phyloP scores from a whole-genome alignment of 768 basidiomycete species.

The Pulveroboletus sp. region DNA sequence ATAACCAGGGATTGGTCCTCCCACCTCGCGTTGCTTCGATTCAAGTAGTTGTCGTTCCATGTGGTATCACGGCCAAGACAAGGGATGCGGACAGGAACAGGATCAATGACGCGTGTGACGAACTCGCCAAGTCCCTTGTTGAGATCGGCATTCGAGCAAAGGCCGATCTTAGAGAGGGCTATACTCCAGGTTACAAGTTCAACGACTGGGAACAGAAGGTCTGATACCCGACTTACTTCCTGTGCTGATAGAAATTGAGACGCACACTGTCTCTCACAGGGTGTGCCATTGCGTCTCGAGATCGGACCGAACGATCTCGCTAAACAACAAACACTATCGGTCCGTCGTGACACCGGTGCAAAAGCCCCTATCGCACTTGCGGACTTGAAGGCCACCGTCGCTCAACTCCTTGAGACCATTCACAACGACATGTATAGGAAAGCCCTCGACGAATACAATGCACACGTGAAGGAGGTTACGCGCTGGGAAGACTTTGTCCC shows the following conservation, averaged over 20 bases:
- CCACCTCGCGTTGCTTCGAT: slow-evolving; percentile 95
- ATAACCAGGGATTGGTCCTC: slow-evolving; percentile 94
- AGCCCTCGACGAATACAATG: slow-evolving; percentile 70
- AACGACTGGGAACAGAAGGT: slow-evolving; percentile 99
- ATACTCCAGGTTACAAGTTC: slow-evolving; percentile 99
- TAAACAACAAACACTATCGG: slow-evolving; percentile 74
- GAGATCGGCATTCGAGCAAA: slow-evolving; percentile 75
- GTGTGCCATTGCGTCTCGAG: slow-evolving; percentile 95
- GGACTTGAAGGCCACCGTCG: slow-evolving; percentile 47
- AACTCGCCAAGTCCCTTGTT: slow-evolving; percentile 68
- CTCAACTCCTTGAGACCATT: slow-evolving; percentile 73
- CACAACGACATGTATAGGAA: slow-evolving; percentile 83
- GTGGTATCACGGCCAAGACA: slow-evolving; percentile 87
- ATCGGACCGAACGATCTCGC: slow-evolving; percentile 90
- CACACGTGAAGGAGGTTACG: slow-evolving; percentile 65
- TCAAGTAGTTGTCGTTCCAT: slow-evolving; percentile 89
- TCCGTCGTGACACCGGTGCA: slow-evolving; percentile 74
- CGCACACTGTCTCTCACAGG: slow-evolving; percentile 41
- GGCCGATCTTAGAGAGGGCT: slow-evolving; percentile 90
- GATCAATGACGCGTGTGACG: slow-evolving; percentile 75
- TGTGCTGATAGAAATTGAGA: neutral
- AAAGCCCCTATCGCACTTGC: slow-evolving; percentile 52
- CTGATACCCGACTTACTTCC: slow-evolving; percentile 7
- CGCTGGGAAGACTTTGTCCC: slow-evolving; percentile 94
- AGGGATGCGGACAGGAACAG: slow-evolving; percentile 58